phyloP scores from a whole-genome alignment of 306 rosid species.

The Vicia villosa region DNA sequence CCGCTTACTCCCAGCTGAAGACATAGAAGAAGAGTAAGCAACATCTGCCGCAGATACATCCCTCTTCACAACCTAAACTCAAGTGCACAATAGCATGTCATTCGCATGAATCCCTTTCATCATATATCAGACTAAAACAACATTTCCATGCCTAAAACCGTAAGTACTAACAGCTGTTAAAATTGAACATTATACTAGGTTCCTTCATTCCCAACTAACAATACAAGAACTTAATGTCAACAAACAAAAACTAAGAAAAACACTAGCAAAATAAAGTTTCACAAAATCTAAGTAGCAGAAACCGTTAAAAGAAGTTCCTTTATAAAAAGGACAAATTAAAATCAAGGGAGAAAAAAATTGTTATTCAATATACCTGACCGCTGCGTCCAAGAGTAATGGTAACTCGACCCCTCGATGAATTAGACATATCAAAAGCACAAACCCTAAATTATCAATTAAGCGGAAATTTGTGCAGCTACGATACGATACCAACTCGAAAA shows the following conservation, averaged over 20 bases:
- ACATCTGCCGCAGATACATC: slow-evolving; percentile 46
- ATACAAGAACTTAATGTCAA: not conserved
- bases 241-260: not conserved
- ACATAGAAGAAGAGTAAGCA: slow-evolving; percentile 51
- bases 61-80: slow-evolving; percentile 84
- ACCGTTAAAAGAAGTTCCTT: slow-evolving; percentile 15
- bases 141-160: slow-evolving; percentile 7
- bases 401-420: slow-evolving; percentile 69
- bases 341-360: not conserved
- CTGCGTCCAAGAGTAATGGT: slow-evolving; percentile 91
- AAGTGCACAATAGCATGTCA: slow-evolving; percentile 27
- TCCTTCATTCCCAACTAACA: slow-evolving; percentile 9
- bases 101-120: slow-evolving; percentile 13
- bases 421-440: slow-evolving; percentile 60
- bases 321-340: not conserved
- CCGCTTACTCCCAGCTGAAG: slow-evolving; percentile 71
- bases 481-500: not conserved
- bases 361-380: slow-evolving; percentile 62
- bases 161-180: not conserved
- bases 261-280: not conserved
- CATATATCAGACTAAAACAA: slow-evolving; percentile 17
- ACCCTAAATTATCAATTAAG: slow-evolving; percentile 53
- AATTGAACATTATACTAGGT: not conserved
- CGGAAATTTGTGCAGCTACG: slow-evolving; percentile 17
- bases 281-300: slow-evolving; percentile 20